Base-by-base conservation (phyloP, 169 alveolate species). In the Plasmodium fragile region DNA sequence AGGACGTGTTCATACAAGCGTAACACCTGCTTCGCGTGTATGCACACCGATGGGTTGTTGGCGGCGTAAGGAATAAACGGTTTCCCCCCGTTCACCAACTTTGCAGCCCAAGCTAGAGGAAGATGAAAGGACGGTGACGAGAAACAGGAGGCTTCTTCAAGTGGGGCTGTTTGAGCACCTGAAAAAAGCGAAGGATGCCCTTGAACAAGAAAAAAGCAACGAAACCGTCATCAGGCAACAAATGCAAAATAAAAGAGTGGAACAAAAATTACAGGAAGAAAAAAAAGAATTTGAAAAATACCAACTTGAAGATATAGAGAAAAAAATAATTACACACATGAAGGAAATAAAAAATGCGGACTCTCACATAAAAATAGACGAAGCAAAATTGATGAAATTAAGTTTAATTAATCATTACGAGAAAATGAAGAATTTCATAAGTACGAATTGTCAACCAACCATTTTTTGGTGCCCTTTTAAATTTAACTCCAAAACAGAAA, bases 391-490 rank as follows among this genome's bases (percentile, higher is more conserved):
- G 39, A 92, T 95, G 96, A 89, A 92, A 59, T 11, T 92, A 53
- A 77, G 32, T 18, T 81, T 96, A 92, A 90, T 85, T 49, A 89
- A 73, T 41, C 97, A 96, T 83, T 96, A 96, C 75, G 96, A 93
- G 41, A 83, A 87, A 79, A 96, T 96, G 97, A 43, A 92, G 30
- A 94, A 94, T 85, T 96, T 94, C 80, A 96, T 96, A 34, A 96
- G 97, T 73, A 96, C 97, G 36, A 82, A 92, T 72, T 92, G 96
- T 3, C 95, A 92, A 53, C 97, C 97, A 13, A 96, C 97, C 25
- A 90, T 96, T 32, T 96, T 94, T 80, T 96, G 97, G 97, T 82
- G 91, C 18, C 97, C 97, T n/a, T 59, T 92, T n/a, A 92, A 92
- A 69, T 94, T 83, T 80, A 93, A 94, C 80, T 82, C 89, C 28